Conservation (phyloP, 208 protist species). For the Crithidia acanthocephali region DNA sequence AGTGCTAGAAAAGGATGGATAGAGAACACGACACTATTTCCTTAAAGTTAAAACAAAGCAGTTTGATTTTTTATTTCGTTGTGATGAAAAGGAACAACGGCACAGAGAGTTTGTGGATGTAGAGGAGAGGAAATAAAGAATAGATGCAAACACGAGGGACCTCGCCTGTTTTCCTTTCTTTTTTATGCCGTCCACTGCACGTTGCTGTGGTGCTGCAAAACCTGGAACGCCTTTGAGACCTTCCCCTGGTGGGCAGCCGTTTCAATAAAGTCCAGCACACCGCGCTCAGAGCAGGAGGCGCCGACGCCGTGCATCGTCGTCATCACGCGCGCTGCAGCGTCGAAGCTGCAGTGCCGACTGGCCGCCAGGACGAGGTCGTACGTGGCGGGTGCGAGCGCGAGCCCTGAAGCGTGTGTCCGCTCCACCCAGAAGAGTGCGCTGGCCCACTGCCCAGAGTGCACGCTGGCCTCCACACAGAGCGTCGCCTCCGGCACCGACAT, state of each 20-base stretch:
- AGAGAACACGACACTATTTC: too few relatives aligned
- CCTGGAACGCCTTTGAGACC: conserved; percentile 40
- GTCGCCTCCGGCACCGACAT: conserved; percentile 46
- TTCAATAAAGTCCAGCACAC: conserved; percentile 56
- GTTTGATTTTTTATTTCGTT: too few relatives aligned
- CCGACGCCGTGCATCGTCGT: conserved; percentile 60
- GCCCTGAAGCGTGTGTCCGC: conserved; percentile 47
- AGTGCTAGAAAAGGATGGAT: too few relatives aligned
- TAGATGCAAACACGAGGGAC: neutral
- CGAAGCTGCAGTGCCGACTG: conserved; percentile 50
- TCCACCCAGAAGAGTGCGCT: conserved; percentile 88
- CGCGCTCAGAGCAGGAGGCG: conserved; percentile 46
- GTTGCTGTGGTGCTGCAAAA: conserved; percentile 42
- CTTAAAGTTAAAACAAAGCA: too few relatives aligned
- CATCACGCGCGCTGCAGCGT: conserved; percentile 51
- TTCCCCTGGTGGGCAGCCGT: conserved; percentile 44
- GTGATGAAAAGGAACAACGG: too few relatives aligned
- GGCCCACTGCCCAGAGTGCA: conserved; percentile 64
- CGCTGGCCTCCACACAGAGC: conserved; percentile 68
- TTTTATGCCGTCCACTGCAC: conserved; percentile 55
- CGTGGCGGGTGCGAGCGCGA: conserved; percentile 32
- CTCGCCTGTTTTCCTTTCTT: neutral
- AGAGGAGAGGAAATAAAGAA: neutral
- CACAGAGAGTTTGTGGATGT: too few relatives aligned
- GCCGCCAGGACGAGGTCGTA: conserved; percentile 64